Percentiles rank a stretch among this genome's conserved stretches.
These are phyloP conservation scores for Ceratobasidium sp. DNA, from an alignment of 1,284 basidiomycete genomes.

Conservation along the genomic window DNA sequence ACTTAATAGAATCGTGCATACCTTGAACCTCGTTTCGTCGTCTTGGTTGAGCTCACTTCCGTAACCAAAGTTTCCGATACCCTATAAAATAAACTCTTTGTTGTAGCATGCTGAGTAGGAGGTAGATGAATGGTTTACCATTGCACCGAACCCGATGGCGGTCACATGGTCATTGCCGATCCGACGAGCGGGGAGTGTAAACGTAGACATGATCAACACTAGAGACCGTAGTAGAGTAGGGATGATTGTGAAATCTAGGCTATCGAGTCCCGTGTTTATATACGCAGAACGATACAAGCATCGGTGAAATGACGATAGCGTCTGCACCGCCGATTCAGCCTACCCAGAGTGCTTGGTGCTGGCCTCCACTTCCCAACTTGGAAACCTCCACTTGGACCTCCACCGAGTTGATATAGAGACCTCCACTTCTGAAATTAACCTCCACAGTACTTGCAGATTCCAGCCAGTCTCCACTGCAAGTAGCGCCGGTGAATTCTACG, in stretches of 20 bases:
- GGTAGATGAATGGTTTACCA: background rate
- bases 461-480: background rate
- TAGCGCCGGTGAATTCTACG: background rate
- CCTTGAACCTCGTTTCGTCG: slow-evolving; percentile 1
- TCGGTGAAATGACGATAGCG: background rate
- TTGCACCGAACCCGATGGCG: slow-evolving; percentile 26
- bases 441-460: background rate
- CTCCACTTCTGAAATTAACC: background rate
- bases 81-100: background rate
- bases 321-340: background rate
- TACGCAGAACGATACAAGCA: background rate
- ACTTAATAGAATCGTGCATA: background rate
- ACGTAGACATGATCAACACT: background rate
- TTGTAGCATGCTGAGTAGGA: background rate
- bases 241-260: background rate
- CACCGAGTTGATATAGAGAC: background rate
- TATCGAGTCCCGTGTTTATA: background rate
- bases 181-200: background rate
- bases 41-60: background rate
- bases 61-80: background rate
- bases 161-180: slow-evolving; percentile 14
- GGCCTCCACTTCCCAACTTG: background rate
- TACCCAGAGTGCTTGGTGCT: background rate
- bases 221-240: background rate
- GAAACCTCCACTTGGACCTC: background rate